Base-by-base conservation (phyloP, 192 early-diverging fungal genomes). In the Podila clonocystis region DNA sequence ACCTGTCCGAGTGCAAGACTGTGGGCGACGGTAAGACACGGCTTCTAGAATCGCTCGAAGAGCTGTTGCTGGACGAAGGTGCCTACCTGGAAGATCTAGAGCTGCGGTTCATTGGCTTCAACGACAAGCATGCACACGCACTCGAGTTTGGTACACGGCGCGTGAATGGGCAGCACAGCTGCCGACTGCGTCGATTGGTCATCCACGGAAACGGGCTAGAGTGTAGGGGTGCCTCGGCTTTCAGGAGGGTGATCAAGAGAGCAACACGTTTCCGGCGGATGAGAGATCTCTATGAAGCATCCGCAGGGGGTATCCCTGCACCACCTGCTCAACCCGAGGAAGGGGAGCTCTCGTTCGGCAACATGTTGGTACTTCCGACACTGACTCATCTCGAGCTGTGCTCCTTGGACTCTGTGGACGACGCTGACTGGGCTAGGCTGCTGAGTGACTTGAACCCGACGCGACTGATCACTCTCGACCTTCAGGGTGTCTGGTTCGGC, bases 131-230 rank as follows among this genome's bases (percentile, higher is more conserved):
- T 58, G 69, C 76, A 2, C 76, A 79, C 50, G 76, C 76, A 19
- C 70, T 79, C 29, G 76, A 79, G 33, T 48, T 72, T 57, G 76
- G 76, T 11, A 79, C 76, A 6, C 33, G 70, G 13, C 76, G 70
- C 8, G 8, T 64, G 9, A 22, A 57, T 2, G 69, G 50, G 1
- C 52, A 59, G 8, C 33, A 63, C 24, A 45, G 30, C 15, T 72
- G 70, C 34, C 65, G 76, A 6, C 45, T 79, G 50, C 58, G 76
- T 38, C 76, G 76, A 11, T 31, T 79, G 45, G 76, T 79, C 29
- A 72, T 79, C 41, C 76, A 79, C 58, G 76, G 76, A 5, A 79
- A 79, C 8, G 76, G 76, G 5, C 61, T 79, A 0, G 70, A 79
- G 31, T 31, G 57, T 15, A 38, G 59, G 29, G 76, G 76, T 34